These are phyloP conservation scores for Rubia tinctorum DNA, from an alignment of 305 asterid genomes.

Conservation along the genomic window DNA sequence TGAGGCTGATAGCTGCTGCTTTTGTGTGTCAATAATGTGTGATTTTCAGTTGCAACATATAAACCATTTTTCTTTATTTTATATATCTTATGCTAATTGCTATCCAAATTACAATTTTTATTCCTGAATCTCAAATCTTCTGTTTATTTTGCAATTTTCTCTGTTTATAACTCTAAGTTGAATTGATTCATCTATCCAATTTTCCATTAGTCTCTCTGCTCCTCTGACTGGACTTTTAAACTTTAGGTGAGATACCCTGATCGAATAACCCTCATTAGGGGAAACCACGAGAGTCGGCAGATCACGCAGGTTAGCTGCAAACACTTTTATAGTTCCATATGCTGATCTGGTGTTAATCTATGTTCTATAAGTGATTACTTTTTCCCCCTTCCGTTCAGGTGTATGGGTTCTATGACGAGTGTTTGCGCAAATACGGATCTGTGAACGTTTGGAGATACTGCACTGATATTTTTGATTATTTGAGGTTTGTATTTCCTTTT, in stretches of 20 bases:
- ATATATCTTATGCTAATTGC: background rate
- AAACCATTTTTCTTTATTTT: background rate
- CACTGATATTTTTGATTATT: slow-evolving; percentile 93
- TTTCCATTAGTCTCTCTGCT: background rate
- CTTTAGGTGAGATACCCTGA: slow-evolving; percentile 93
- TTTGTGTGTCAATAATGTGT: background rate
- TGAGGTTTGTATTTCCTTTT: slow-evolving; percentile 61
- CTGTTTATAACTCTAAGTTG: background rate
- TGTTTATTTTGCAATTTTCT: background rate
- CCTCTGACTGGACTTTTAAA: background rate
- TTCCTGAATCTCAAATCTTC: background rate
- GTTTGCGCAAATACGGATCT: slow-evolving; percentile 90
- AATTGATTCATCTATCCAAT: background rate
- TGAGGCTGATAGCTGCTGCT: background rate
- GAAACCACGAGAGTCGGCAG: slow-evolving; percentile 98
- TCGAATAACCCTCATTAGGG: slow-evolving; percentile 94
- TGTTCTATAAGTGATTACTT: slow-evolving; percentile 13
- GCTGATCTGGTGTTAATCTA: background rate
- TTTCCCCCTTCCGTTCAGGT: slow-evolving; percentile 52
- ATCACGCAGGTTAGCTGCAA: slow-evolving; percentile 77
- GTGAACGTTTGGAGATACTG: slow-evolving; percentile 98
- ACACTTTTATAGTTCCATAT: background rate
- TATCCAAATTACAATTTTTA: background rate
- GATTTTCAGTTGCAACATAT: background rate
- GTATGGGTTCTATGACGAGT: slow-evolving; percentile 98